Base-by-base conservation (phyloP, 169 alveolate species). In the Eimeria praecox region DNA sequence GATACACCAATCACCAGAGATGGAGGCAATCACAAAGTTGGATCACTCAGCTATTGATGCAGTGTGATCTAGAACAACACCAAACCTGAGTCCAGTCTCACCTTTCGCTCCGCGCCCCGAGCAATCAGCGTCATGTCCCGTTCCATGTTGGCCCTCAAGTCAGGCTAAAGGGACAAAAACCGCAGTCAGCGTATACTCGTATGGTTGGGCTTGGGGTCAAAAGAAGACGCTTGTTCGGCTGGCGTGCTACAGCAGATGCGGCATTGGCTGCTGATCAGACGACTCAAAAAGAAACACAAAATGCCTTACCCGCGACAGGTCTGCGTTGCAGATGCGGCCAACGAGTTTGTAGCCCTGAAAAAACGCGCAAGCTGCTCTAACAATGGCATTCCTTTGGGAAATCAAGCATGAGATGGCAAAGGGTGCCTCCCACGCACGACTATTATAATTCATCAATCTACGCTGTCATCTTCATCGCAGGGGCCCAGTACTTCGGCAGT, bases 121-220 rank as follows among this genome's bases (percentile, higher is more conserved):
- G 97, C 96, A 52, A 95, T 88, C 24, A 56, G 77, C 16, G 94
- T 82, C 93, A 95, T 92, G 59, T 95, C 97, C 24, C 94, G 56
- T 95, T 95, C 97, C 97, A 95, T 95, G 83, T 54, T 83, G 62
- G 97, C 96, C 24, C 97, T 86, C 38, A 95, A 90, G 59, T 89
- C 97, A 38, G 97, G 97, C 96, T 95, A 82, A 30, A 77, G 59
- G 35, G 49, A 33, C 86, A 78, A 6, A 33, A 2, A 38, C 38
- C 54, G 64, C 56, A 80, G 40, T 22, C 87, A 77, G 16, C 62
- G 62, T 4, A 46, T 9, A 35, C n/a, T 10, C 22, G 80, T 33
- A 10, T 69, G 3, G 27, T 30, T 69, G 27, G 1, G 14, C 78
- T 8, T 69, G 46, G 16, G 24, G 5, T 8, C 33, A 16, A 49